Conservation (phyloP, 108 stramenopile species). For the Stephanodiscus triporus region DNA sequence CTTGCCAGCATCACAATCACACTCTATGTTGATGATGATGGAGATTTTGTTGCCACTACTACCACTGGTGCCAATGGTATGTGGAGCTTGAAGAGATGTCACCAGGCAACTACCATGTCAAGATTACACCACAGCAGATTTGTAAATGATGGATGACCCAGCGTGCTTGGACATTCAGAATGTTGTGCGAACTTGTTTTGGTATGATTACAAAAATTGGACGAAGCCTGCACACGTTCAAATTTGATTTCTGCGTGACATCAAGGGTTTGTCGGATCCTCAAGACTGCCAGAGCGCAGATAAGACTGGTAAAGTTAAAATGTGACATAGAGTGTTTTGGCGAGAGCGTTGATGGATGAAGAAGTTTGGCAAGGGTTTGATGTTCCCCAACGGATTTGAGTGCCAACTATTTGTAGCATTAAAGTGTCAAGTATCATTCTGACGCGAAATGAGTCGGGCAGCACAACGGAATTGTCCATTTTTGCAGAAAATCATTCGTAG, state of each 20-base stretch:
- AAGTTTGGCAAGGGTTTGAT: no score
- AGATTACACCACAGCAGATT: constrained; percentile 22
- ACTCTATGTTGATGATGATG: constrained; percentile 42
- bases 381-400: no score
- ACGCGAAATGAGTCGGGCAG: no score
- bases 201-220: constrained; percentile 31
- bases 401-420: no score
- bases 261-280: constrained; percentile 31
- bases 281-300: constrained; percentile 48
- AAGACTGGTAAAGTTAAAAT: no score
- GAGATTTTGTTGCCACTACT: constrained; percentile 20
- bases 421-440: no score
- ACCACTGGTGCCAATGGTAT: constrained; percentile 24
- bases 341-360: no score
- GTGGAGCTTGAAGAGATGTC: constrained; percentile 38
- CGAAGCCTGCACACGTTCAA: constrained; percentile 47
- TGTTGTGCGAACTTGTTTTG: constrained; percentile 43
- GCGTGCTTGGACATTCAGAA: constrained; percentile 37
- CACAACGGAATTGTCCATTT: no score
- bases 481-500: no score
- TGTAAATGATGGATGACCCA: constrained; percentile 50
- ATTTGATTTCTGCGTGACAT: constrained; percentile 47
- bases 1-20: constrained; percentile 30
- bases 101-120: constrained; percentile 40
- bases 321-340: no score